Evolutionary conservation across 345 rosid species (phyloP).

Genomic region (Euphorbia peplus): DNA sequence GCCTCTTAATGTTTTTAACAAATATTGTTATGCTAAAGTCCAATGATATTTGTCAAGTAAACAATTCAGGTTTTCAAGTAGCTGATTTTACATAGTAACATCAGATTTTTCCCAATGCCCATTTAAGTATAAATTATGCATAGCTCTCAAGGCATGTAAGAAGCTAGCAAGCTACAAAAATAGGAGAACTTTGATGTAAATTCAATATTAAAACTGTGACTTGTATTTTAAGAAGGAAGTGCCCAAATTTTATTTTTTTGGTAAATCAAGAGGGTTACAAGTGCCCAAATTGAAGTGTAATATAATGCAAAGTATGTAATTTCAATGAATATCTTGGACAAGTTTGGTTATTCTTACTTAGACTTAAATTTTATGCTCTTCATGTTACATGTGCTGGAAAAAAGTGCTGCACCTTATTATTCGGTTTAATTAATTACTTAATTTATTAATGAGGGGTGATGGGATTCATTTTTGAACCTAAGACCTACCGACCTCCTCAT

Average conservation of each 20-base stretch:
- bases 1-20: too few species aligned
- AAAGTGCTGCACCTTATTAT: not conserved
- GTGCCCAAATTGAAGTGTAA: not conserved
- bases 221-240: not conserved
- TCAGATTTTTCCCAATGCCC: not conserved
- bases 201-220: not conserved
- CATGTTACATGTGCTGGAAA: not conserved
- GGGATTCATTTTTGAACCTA: too few species aligned
- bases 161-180: not conserved
- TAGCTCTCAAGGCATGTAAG: not conserved
- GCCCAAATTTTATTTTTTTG: too few species aligned
- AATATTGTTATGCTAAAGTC: too few species aligned
- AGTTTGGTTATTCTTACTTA: not conserved
- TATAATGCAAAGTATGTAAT: not conserved
- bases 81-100: not conserved
- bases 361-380: not conserved
- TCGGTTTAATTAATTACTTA: too few species aligned
- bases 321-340: not conserved
- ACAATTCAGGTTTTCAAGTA: not conserved
- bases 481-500: too few species aligned
- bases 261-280: too few species aligned
- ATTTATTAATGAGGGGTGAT: too few species aligned
- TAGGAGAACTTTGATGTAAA: not conserved
- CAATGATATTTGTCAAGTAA: not conserved
- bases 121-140: not conserved